These are phyloP conservation scores for Diversispora epigaea DNA, from an alignment of 192 early-diverging fungal genomes.

Conservation along the genomic window DNA sequence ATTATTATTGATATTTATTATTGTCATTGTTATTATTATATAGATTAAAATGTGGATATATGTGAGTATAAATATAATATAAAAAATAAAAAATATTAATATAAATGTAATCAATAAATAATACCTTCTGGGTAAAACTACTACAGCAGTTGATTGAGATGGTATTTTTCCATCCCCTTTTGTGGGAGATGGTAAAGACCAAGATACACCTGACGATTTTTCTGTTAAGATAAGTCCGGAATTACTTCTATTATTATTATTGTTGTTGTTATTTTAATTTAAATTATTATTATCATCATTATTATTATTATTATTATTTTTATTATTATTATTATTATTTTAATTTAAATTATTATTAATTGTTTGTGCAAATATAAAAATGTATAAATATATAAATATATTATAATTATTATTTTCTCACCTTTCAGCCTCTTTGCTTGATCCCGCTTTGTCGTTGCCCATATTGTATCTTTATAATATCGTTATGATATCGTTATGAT, in stretches of 20 bases:
- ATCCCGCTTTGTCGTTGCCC: not conserved
- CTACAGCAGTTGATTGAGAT: slow-evolving; percentile 7
- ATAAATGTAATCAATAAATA: not conserved
- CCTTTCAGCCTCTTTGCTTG: slow-evolving; percentile 1
- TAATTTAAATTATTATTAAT: not conserved
- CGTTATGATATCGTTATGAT: too few relatives aligned
- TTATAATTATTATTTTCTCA: not conserved
- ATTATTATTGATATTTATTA: too few relatives aligned
- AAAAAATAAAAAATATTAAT: not conserved
- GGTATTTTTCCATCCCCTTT: not conserved
- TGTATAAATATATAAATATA: not conserved
- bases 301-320: too few relatives aligned
- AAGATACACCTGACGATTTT: not conserved
- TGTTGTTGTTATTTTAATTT: too few relatives aligned
- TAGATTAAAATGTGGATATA: not conserved
- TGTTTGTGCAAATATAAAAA: not conserved
- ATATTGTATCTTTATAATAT: too few relatives aligned
- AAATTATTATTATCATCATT: too few relatives aligned
- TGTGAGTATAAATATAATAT: not conserved
- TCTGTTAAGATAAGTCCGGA: slow-evolving; percentile 9
- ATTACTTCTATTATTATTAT: not conserved
- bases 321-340: too few relatives aligned
- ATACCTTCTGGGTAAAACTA: slow-evolving; percentile 28
- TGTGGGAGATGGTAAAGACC: slow-evolving; percentile 10
- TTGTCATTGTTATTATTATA: not conserved